Evolutionary conservation across 2,329 filamentous ascomycete genomes (phyloP), one percentile per base, ranked within the genome.

Genomic region (Trichoderma koningiopsis): DNA sequence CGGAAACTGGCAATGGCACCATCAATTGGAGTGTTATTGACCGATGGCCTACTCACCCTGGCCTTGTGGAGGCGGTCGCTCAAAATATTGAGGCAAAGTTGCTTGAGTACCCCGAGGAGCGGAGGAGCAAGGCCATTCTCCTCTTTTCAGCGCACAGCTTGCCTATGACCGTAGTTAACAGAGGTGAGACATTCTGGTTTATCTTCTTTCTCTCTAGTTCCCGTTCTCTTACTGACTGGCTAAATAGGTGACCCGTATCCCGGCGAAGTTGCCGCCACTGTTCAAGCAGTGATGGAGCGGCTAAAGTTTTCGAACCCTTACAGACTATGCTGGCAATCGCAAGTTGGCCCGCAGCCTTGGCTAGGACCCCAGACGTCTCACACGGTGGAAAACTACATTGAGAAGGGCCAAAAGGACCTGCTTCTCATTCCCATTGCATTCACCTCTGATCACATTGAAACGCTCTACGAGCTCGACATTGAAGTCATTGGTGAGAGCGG

Each of bases 361-460:
- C 86, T 99, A 10, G 96, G 96, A 27, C 94, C 96, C 13, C 96
- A 99, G 80, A 99, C 96, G 0, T 90, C 91, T 70, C 89, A 91
- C 73, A 95, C 94, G 0, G 96, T 99, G 13, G 89, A 94, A 77
- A 87, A 93, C 70, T 96, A 97, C 77, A 89, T 98, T 73, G 89
- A 92, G 77, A 94, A 96, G 80, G 96, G 95, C 0, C 92, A 97
- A 77, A 97, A 91, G 68, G 94, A 99, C 77, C 85, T 99, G 67
- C 85, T 97, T 1, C 85, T 99, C 7, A 93, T 99, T 68, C 96
- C 96, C 0, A 96, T 99, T 73, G 96, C 96, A 6, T 99, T 99
- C 79, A 99, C 96, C 0, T 97, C 93, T n/a, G 96, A 99, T 76
- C 96, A 99, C 78, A 99, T 99, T 74, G 96, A 99, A 82, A 99